These are phyloP conservation scores for Colletotrichum paranaense DNA, from an alignment of 2,329 filamentous ascomycete genomes.

Conservation along the genomic window DNA sequence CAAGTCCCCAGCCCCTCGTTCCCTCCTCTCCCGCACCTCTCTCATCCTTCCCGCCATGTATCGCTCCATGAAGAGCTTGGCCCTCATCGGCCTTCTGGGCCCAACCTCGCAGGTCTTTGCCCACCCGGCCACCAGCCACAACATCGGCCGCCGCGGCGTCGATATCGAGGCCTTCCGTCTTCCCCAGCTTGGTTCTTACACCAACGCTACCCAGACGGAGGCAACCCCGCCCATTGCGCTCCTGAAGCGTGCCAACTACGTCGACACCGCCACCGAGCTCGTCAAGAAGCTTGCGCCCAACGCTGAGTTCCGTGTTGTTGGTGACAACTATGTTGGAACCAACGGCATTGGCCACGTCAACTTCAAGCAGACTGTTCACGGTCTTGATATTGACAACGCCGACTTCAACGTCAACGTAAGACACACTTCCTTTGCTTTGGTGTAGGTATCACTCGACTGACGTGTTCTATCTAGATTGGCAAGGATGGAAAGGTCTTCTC, in stretches of 20 bases:
- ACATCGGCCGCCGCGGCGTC: slow-evolving; percentile 44
- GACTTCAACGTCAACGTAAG: slow-evolving; percentile 66
- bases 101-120: slow-evolving; percentile 45
- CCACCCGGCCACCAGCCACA: slow-evolving; percentile 43
- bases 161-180: slow-evolving; percentile 48
- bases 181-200: slow-evolving; percentile 45
- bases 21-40: not conserved
- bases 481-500: slow-evolving; percentile 63
- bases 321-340: slow-evolving; percentile 59
- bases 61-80: slow-evolving; percentile 45
- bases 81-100: slow-evolving; percentile 48
- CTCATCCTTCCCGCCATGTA: slow-evolving; percentile 15
- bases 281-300: slow-evolving; percentile 46
- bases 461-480: slow-evolving; percentile 48
- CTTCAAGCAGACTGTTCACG: slow-evolving; percentile 65
- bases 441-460: not conserved
- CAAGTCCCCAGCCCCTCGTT: slow-evolving; percentile 14
- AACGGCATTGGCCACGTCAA: slow-evolving; percentile 65
- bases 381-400: slow-evolving; percentile 65
- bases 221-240: slow-evolving; percentile 40
- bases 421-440: slow-evolving; percentile 4
- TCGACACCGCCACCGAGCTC: slow-evolving; percentile 52
- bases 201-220: slow-evolving; percentile 42
- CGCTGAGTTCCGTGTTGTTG: slow-evolving; percentile 56
- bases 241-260: slow-evolving; percentile 47